Evolutionary conservation across 257 asterid genomes (phyloP).

Genomic region (Schizonepeta tenuifolia): DNA sequence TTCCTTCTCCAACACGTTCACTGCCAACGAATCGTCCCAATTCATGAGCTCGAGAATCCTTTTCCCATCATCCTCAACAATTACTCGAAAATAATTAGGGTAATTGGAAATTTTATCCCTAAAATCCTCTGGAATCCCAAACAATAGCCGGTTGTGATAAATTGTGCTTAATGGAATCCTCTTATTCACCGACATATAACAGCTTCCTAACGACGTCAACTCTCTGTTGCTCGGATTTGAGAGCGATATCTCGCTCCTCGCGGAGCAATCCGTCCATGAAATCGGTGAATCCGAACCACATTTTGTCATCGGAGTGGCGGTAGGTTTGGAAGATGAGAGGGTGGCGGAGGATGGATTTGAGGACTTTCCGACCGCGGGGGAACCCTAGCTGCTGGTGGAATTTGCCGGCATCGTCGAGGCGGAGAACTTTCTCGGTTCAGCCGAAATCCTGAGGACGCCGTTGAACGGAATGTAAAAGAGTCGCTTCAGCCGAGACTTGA

Average conservation of each 20-base stretch:
- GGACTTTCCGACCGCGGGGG: slow-evolving; percentile 83
- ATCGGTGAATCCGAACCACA: slow-evolving; percentile 89
- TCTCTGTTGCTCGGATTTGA: slow-evolving; percentile 56
- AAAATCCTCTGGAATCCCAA: slow-evolving; percentile 85
- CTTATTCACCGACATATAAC: slow-evolving; percentile 72
- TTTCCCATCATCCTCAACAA: slow-evolving; percentile 68
- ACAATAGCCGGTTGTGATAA: slow-evolving; percentile 72
- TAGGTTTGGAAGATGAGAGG: slow-evolving; percentile 70
- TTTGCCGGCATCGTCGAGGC: slow-evolving; percentile 83
- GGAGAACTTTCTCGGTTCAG: slow-evolving; percentile 64
- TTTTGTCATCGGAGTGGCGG: slow-evolving; percentile 70
- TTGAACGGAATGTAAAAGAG: too few species aligned
- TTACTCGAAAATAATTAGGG: slow-evolving; percentile 61
- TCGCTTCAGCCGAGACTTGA: too few species aligned
- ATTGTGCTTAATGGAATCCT: slow-evolving; percentile 75
- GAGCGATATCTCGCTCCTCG: slow-evolving; percentile 44
- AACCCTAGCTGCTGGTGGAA: slow-evolving; percentile 86
- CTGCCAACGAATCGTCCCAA: slow-evolving; percentile 79
- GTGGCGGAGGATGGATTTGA: slow-evolving; percentile 67
- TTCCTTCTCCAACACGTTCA: slow-evolving; percentile 75
- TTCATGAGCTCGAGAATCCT: slow-evolving; percentile 71
- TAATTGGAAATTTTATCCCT: slow-evolving; percentile 72
- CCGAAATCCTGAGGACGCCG: too few species aligned
- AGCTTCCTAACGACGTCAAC: slow-evolving; percentile 68
- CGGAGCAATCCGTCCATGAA: slow-evolving; percentile 57